A percentile compares a stretch with the other conserved stretches of the same genome.
Evolutionary conservation across 192 early-diverging fungal species (phyloP).

Genomic region (Backusella morwellensis): DNA sequence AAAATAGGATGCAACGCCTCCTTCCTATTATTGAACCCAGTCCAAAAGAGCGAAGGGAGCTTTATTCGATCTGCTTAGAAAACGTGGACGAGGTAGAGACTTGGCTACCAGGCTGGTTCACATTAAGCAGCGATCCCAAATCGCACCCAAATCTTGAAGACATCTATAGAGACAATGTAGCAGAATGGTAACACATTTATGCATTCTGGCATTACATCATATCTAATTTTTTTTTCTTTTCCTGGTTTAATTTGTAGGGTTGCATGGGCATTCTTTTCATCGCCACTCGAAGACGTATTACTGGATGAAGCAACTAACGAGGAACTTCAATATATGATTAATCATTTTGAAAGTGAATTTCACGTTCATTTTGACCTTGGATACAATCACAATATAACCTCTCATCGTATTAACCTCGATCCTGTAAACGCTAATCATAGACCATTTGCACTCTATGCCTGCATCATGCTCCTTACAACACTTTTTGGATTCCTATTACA

Average conservation of each 20-base stretch:
- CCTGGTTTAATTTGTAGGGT: slow-evolving; percentile 17
- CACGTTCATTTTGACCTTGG: slow-evolving; percentile 21
- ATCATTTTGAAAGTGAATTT: slow-evolving; percentile 14
- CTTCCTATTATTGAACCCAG: not conserved
- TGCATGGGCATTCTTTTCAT: slow-evolving; percentile 30
- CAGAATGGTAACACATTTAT: slow-evolving; percentile 27
- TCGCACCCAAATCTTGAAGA: not conserved
- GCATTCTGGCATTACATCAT: not conserved
- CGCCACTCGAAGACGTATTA: slow-evolving; percentile 7
- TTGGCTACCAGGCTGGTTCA: slow-evolving; percentile 29
- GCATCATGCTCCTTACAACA: not conserved
- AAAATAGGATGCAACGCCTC: slow-evolving; percentile 28
- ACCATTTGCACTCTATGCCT: slow-evolving; percentile 25
- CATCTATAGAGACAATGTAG: slow-evolving; percentile 27
- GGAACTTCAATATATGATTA: slow-evolving; percentile 21
- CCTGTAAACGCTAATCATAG: slow-evolving; percentile 29
- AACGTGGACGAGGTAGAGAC: slow-evolving; percentile 11
- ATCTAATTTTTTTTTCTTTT: not conserved
- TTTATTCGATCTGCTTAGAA: slow-evolving; percentile 19
- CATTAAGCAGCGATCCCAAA: not conserved
- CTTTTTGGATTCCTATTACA: slow-evolving; percentile 18
- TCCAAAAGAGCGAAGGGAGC: slow-evolving; percentile 11
- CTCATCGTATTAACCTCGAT: slow-evolving; percentile 31
- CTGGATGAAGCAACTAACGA: not conserved
- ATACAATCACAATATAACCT: slow-evolving; percentile 16